Conservation (phyloP, 2,329 filamentous ascomycete species). For the Claviceps humidiphila region DNA sequence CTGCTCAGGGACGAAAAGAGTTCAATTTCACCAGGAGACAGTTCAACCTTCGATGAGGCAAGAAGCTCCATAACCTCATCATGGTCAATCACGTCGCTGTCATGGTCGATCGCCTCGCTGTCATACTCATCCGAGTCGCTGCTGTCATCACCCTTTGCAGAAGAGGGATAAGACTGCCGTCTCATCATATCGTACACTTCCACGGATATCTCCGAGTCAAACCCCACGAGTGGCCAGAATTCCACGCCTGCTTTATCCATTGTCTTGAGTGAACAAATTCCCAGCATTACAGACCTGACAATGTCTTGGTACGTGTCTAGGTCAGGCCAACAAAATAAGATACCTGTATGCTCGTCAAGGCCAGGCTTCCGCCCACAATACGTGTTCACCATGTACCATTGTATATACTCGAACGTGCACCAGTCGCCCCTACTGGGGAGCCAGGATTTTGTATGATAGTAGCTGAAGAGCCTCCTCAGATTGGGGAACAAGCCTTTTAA, state of each 20-base stretch:
- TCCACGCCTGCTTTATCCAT: conserved; percentile 8
- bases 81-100: not conserved
- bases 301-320: conserved; percentile 16
- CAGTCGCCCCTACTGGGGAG: conserved; percentile 10
- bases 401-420: conserved; percentile 18
- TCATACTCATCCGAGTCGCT: conserved; percentile 21
- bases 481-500: conserved; percentile 9
- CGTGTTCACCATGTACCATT: conserved; percentile 15
- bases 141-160: not conserved
- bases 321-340: conserved; percentile 22
- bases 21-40: not conserved
- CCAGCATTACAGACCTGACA: conserved; percentile 12
- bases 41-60: conserved; percentile 9
- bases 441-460: conserved; percentile 12
- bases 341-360: conserved; percentile 13
- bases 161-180: not conserved
- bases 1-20: not conserved
- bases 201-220: conserved; percentile 12
- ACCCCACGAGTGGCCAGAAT: conserved; percentile 19
- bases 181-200: conserved; percentile 9
- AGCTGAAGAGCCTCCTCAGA: conserved; percentile 4
- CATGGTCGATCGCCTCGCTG: conserved; percentile 14
- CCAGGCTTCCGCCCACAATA: conserved; percentile 12
- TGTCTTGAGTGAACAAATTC: not conserved
- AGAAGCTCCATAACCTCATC: too few relatives aligned